Evolutionary conservation across 768 basidiomycete species (phyloP).

Genomic region (Lactarius evosmus): DNA sequence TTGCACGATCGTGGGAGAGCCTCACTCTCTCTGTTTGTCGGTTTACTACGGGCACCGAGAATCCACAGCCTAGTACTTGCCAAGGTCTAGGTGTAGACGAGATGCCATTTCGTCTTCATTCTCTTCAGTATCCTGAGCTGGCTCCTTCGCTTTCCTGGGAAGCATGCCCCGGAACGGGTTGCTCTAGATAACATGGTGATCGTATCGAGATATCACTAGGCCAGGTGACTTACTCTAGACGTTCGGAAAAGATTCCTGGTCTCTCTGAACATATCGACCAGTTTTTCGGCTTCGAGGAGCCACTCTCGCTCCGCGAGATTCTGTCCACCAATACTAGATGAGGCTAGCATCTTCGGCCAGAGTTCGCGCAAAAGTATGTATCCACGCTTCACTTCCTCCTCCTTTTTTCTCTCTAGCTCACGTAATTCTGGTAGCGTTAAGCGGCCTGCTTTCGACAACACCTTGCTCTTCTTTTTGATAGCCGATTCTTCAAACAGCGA

Average conservation of each 20-base stretch:
- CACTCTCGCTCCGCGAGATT: slow-evolving; percentile 63
- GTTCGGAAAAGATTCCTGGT: slow-evolving; percentile 81
- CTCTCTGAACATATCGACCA: slow-evolving; percentile 87
- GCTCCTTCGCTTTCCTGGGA: slow-evolving; percentile 41
- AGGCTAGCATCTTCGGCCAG: slow-evolving; percentile 52
- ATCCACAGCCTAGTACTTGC: slow-evolving; percentile 38
- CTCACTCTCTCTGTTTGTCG: slow-evolving; percentile 52
- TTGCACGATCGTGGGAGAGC: slow-evolving; percentile 47
- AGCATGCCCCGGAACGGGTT: slow-evolving; percentile 71
- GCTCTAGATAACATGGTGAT: slow-evolving; percentile 33
- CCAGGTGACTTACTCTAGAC: slow-evolving; percentile 53
- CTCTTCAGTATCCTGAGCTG: slow-evolving; percentile 43
- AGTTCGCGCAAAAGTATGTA: slow-evolving; percentile 60
- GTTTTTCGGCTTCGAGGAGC: slow-evolving; percentile 77
- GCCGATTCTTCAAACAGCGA: slow-evolving; percentile 66
- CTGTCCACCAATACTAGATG: slow-evolving; percentile 40
- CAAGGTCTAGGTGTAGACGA: slow-evolving; percentile 71
- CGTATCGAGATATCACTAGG: not conserved
- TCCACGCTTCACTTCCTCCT: slow-evolving; percentile 57
- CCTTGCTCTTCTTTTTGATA: slow-evolving; percentile 39
- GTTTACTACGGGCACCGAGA: not conserved
- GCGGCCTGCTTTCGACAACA: slow-evolving; percentile 37
- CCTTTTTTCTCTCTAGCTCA: slow-evolving; percentile 35
- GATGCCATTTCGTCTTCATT: slow-evolving; percentile 73
- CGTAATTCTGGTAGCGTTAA: slow-evolving; percentile 54